A percentile compares a stretch with the other conserved stretches of the same genome.
phyloP scores from a whole-genome alignment of 164 flowering plant species.

The Platanus orientalis region DNA sequence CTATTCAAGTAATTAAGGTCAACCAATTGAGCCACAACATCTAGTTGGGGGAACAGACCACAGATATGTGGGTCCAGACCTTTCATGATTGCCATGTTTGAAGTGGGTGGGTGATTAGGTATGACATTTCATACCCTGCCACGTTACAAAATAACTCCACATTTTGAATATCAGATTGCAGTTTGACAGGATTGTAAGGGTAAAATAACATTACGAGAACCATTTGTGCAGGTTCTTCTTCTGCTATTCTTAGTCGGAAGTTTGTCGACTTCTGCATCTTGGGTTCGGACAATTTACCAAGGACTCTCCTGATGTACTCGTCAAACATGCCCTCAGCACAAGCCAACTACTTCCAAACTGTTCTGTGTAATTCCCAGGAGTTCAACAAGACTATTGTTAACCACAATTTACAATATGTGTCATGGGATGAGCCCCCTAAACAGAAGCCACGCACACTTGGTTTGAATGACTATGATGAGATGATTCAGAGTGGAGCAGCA shows the following conservation, averaged over 20 bases:
- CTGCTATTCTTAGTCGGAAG: constrained; percentile 62
- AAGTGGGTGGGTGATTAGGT: no score
- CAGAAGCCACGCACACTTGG: constrained; percentile 34
- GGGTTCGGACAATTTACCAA: constrained; percentile 84
- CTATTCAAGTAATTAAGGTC: no score
- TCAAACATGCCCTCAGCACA: constrained; percentile 70
- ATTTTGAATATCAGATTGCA: background rate
- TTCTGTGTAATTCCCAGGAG: constrained; percentile 62
- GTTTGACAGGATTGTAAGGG: background rate
- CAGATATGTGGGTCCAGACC: no score
- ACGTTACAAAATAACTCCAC: no score
- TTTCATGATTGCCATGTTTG: background rate
- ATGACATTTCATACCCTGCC: background rate
- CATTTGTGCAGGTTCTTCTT: constrained; percentile 59
- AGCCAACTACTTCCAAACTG: constrained; percentile 72
- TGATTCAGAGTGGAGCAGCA: constrained; percentile 77
- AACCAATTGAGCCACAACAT: no score
- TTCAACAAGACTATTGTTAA: constrained; percentile 67
- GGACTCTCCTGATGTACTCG: constrained; percentile 81
- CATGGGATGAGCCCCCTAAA: constrained; percentile 31
- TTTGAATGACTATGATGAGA: constrained; percentile 40
- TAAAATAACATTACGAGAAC: background rate
- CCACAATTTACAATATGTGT: constrained; percentile 51
- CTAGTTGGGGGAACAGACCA: no score
- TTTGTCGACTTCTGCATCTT: constrained; percentile 71